These are phyloP conservation scores for Capsicum chinense DNA, from an alignment of 257 asterid species.

Conservation along the genomic window DNA sequence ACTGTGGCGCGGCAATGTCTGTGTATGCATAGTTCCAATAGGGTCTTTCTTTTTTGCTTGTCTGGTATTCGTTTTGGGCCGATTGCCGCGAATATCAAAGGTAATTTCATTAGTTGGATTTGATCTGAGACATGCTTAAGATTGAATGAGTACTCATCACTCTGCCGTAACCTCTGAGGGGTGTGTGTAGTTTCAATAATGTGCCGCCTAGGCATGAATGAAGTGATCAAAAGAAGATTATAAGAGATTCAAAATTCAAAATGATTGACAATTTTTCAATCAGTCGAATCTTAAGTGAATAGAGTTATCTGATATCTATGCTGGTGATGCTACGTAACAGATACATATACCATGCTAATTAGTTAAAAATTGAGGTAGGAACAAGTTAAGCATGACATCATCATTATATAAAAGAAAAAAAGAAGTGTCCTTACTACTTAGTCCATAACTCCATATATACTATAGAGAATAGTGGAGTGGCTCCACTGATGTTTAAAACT, in stretches of 20 bases:
- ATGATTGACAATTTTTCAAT: neutral
- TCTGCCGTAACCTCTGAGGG: neutral
- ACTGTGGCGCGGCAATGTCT: conserved; percentile 51
- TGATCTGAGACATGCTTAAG: too few species aligned
- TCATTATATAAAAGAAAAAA: neutral
- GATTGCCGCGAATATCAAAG: neutral
- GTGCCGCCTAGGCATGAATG: neutral
- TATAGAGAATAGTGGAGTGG: conserved; percentile 36
- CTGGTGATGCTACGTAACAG: neutral
- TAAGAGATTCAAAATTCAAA: neutral
- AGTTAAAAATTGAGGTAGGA: neutral
- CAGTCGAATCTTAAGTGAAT: neutral
- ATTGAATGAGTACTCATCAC: too few species aligned
- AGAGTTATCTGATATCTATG: neutral
- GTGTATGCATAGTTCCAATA: conserved; percentile 34
- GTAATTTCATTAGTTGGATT: neutral
- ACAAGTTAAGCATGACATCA: neutral
- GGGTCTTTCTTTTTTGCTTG: neutral
- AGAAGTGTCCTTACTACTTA: neutral
- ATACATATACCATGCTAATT: too few species aligned
- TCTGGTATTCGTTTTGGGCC: neutral
- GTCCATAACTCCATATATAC: neutral
- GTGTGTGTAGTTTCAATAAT: neutral
- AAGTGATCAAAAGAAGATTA: neutral
- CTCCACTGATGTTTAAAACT: conserved; percentile 50